Evolutionary conservation across 106 monocot species (phyloP), one percentile per base, ranked within the genome.

Genomic region (Dendrobium chrysotoxum): DNA sequence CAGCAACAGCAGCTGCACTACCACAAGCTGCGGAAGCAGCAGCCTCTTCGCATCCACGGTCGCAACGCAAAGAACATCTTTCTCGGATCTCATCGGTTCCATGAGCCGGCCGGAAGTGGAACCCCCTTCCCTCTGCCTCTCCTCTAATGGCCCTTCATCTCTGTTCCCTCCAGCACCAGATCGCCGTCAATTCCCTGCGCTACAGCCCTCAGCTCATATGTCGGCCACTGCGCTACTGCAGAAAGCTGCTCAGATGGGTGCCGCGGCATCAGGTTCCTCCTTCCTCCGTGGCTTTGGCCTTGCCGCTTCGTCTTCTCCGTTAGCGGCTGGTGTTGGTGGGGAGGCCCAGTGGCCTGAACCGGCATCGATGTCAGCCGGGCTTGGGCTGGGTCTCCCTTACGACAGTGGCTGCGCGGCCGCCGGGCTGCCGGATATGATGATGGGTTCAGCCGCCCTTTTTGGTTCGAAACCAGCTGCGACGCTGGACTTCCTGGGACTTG

Each of bases 401-500:
- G 82, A 83, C 12, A 77, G 23, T 21, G 67, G 77, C 12, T 46
- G 20, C 11, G 5, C 47, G 2, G 47, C 23, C 11, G 5, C 47
- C 26, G 47, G 10, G 2, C 70, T 72, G 15, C 77, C 82, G 68
- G 78, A 72, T 16, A 18, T 83, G 12, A 83, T 83, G 54, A 72
- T 80, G 72, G 53, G 72, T 11, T 35, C 72, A 1, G 45, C 80
- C 1, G 12, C 30, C 2, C 72, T 80, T 42, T 78, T 83, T 17
- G 89, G 81, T 57, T 40, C 83, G 1, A 91, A 90, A 66, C 93
- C 94, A 21, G 86, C 98, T 0, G 86, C 98, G 2, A 98, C 98
- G 2, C 70, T 93, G 85, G 96, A 96, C 61, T 91, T 96, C 15
- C 81, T 96, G 3, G 96, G 96, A 1, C 65, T 96, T 78, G 91